Evolutionary conservation across 176 grass and related monocot species (phyloP).

Genomic region (Thalia dealbata): DNA sequence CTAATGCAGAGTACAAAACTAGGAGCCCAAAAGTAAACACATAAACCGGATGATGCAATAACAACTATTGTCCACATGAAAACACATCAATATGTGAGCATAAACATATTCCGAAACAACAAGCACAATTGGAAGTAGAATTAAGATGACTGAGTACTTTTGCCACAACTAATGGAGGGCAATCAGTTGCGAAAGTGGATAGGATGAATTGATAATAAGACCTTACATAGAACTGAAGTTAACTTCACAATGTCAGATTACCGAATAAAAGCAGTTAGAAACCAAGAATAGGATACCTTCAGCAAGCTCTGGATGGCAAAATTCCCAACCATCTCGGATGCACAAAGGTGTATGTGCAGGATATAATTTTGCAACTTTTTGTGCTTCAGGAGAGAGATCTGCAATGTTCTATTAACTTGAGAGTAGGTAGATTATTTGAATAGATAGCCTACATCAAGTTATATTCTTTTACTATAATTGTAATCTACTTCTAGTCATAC

Average conservation of each 20-base stretch:
- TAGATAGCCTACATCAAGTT: no score
- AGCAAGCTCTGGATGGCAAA: slow-evolving; percentile 61
- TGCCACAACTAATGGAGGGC: no score
- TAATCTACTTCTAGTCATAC: no score
- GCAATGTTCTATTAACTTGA: slow-evolving; percentile 8
- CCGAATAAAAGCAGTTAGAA: slow-evolving; percentile 15
- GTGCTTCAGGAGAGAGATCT: slow-evolving; percentile 67
- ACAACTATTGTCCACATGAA: background rate
- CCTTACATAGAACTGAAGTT: background rate
- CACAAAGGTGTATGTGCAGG: slow-evolving; percentile 91
- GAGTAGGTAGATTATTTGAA: background rate
- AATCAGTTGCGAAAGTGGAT: no score
- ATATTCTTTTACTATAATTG: no score
- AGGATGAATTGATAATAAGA: no score
- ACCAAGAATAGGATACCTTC: slow-evolving; percentile 45
- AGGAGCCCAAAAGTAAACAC: background rate
- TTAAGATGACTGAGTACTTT: background rate
- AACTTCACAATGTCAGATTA: background rate
- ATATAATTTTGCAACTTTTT: slow-evolving; percentile 55
- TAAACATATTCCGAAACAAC: background rate
- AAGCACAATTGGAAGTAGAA: background rate
- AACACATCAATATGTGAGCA: background rate
- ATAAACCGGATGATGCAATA: background rate
- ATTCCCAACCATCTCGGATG: slow-evolving; percentile 84
- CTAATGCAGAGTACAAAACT: background rate